Evolutionary conservation across 192 early-diverging fungal genomes (phyloP).

Genomic region (Dissophora globulifera): DNA sequence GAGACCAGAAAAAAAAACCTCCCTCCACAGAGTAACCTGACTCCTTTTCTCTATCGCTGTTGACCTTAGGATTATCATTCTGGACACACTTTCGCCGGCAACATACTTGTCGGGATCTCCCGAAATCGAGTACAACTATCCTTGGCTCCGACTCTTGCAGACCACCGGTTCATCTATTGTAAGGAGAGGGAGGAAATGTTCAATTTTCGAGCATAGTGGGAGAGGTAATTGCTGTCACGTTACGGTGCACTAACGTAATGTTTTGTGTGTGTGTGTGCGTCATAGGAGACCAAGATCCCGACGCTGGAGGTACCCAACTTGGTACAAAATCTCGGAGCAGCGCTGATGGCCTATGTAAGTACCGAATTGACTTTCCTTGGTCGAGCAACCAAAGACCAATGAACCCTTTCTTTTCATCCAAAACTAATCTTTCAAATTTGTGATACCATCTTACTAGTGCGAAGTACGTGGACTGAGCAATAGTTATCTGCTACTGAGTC

Average conservation of each 20-base stretch:
- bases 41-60: neutral
- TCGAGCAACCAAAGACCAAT: no score
- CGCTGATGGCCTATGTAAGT: slow-evolving; percentile 47
- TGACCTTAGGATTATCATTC: slow-evolving; percentile 38
- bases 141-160: slow-evolving; percentile 37
- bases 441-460: slow-evolving; percentile 18
- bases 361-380: neutral
- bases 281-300: slow-evolving; percentile 34
- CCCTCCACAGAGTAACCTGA: no score
- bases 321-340: slow-evolving; percentile 50
- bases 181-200: neutral
- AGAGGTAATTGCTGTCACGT: neutral
- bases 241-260: neutral
- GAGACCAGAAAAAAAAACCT: neutral
- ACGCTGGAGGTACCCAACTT: slow-evolving; percentile 42
- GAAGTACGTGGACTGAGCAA: slow-evolving; percentile 40
- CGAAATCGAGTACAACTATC: slow-evolving; percentile 35
- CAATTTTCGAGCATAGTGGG: no score
- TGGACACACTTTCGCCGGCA: slow-evolving; percentile 34
- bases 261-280: neutral
- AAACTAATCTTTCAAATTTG: no score
- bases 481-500: slow-evolving; percentile 37
- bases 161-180: slow-evolving; percentile 32
- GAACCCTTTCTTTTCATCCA: no score
- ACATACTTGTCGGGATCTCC: slow-evolving; percentile 40